Percentiles rank a stretch among this genome's conserved stretches.
Conservation (phyloP, 495 filamentous ascomycete species). For the Penicillium cataractarum region DNA sequence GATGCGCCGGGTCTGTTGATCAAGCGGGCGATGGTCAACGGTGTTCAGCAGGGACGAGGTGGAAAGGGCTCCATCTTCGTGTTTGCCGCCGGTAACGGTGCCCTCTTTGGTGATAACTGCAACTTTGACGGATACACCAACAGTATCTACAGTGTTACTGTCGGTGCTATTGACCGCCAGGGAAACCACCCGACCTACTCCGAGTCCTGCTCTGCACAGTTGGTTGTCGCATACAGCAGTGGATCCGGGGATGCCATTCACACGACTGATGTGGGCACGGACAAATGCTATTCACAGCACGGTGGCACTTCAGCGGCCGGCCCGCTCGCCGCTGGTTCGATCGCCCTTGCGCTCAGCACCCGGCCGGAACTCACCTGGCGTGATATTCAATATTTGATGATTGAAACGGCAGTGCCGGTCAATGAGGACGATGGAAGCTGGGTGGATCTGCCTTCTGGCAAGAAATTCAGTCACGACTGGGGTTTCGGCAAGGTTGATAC, state of each 20-base stretch:
- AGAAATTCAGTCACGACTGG: slow-evolving; percentile 89
- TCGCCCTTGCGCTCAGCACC: slow-evolving; percentile 86
- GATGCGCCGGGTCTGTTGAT: slow-evolving; percentile 91
- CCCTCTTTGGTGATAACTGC: slow-evolving; percentile 87
- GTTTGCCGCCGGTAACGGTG: slow-evolving; percentile 96
- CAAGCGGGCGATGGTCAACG: slow-evolving; percentile 86
- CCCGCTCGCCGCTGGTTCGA: slow-evolving; percentile 86
- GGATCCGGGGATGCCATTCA: slow-evolving; percentile 87
- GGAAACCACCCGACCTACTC: slow-evolving; percentile 90
- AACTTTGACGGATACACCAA: slow-evolving; percentile 99
- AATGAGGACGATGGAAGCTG: slow-evolving; percentile 75
- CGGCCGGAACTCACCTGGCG: slow-evolving; percentile 91
- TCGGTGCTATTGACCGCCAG: slow-evolving; percentile 87
- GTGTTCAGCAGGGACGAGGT: slow-evolving; percentile 81
- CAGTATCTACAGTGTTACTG: slow-evolving; percentile 97
- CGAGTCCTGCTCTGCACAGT: slow-evolving; percentile 90
- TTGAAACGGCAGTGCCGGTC: slow-evolving; percentile 83
- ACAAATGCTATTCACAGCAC: slow-evolving; percentile 75
- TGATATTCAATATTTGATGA: slow-evolving; percentile 88
- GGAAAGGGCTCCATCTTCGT: slow-evolving; percentile 93
- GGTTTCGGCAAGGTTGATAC: slow-evolving; percentile 94
- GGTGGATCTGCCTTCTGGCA: slow-evolving; percentile 78
- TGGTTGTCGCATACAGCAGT: slow-evolving; percentile 96
- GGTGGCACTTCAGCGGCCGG: slow-evolving; percentile 97
- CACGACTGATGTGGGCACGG: slow-evolving; percentile 89